phyloP scores from a whole-genome alignment of 2,329 filamentous ascomycete species.

The Scedosporium boydii region DNA sequence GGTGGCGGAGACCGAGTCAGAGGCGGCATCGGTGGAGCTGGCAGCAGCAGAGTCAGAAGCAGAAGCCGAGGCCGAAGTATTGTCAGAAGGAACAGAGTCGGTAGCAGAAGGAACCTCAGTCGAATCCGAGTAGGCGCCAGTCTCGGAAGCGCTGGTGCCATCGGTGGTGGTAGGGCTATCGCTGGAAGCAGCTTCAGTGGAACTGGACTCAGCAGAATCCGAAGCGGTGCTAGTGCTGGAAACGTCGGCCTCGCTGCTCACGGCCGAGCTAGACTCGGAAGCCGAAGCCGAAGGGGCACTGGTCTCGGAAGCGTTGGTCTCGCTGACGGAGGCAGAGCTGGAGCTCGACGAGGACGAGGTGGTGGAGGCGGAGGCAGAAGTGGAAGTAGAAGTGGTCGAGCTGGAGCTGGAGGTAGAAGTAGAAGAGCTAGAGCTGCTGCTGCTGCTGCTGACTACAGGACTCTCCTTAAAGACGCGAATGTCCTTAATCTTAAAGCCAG shows the following conservation, averaged over 20 bases:
- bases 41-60: not conserved
- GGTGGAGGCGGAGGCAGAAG: not conserved
- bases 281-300: not conserved
- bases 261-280: not conserved
- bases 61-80: not conserved
- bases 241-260: not conserved
- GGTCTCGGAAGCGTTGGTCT: slow-evolving; percentile 6
- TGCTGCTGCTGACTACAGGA: too few species aligned
- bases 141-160: slow-evolving; percentile 4
- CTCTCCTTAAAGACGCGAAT: slow-evolving; percentile 22
- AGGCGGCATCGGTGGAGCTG: not conserved
- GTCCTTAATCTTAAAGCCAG: slow-evolving; percentile 36
- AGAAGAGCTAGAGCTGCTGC: slow-evolving; percentile 6
- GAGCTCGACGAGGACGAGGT: not conserved
- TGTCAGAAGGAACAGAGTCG: not conserved
- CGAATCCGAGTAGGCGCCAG: slow-evolving; percentile 2
- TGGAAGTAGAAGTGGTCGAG: slow-evolving; percentile 5
- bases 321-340: not conserved
- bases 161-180: not conserved
- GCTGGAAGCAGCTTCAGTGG: not conserved
- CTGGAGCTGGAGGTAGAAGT: not conserved
- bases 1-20: slow-evolving; percentile 4
- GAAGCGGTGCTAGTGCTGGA: not conserved
- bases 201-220: not conserved
- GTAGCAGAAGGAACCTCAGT: slow-evolving; percentile 3